Base-by-base conservation (phyloP, 2,329 filamentous ascomycete genomes). In the Xylariaceae sp. region DNA sequence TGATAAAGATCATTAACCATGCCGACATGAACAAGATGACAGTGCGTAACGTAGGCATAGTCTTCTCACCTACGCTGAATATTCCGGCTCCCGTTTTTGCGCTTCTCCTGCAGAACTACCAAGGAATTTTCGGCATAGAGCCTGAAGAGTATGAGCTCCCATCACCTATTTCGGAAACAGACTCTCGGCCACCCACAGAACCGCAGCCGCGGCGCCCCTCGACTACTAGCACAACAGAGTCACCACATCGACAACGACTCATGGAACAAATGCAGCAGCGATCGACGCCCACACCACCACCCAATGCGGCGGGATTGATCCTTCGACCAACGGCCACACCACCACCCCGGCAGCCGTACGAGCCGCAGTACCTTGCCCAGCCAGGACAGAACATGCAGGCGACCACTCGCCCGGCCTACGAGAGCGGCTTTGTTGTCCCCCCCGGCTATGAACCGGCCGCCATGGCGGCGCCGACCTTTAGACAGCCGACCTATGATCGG, bases 21-120 rank as follows among this genome's bases (percentile, higher is more conserved):
- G 81, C 91, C 6, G 87, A 90, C 64, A 79, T 88, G 58, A 99
- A 99, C 77, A 97, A 97, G 79, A 99, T 99, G 94, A 97, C 90
- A 9, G 90, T 97, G 47, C 87, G 93, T 61, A 99, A 99, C 67
- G 91, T 99, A 49, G 93, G 94, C 60, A 97, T 99, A 64, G 93
- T 99, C 51, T 99, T 99, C 72, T 96, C 94, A 13, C 94, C 94
- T 0, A 97, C 94, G 0, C 81, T 99, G 48, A 97, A 97, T 71
- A 96, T 99, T 36, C 93, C 94, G 0, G 92, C 92, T 0, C 92
- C 93, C 0, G 88, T 99, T 9, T 97, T 99, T 70, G 92, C 92
- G 3, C 82, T 95, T 71, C 94, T 99, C 72, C 80, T 99, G 53
- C 92, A 94, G 60, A 92, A 97, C 66, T 97, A 91, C 68, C 82